These are phyloP conservation scores for Warburgia ugandensis DNA, from an alignment of 164 flowering plant genomes.

Conservation along the genomic window DNA sequence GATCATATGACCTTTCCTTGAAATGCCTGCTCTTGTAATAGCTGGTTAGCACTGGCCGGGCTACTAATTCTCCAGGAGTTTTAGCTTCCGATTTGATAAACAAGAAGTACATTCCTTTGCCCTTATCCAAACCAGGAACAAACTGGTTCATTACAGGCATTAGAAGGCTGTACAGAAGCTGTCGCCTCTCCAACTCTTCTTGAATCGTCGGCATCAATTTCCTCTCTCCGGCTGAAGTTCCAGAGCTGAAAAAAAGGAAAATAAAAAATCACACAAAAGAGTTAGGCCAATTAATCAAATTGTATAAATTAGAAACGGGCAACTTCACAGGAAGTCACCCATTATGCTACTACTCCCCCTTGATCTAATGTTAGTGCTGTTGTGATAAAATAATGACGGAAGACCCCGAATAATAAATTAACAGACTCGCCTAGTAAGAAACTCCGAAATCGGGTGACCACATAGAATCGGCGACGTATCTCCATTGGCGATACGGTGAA, in stretches of 20 bases:
- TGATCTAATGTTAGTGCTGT: too few relatives aligned
- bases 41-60: slow-evolving; percentile 86
- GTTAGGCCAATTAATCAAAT: too few relatives aligned
- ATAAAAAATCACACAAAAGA: too few relatives aligned
- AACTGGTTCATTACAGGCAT: slow-evolving; percentile 96
- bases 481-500: slow-evolving; percentile 72
- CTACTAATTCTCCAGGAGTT: slow-evolving; percentile 76
- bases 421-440: slow-evolving; percentile 69
- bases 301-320: too few relatives aligned
- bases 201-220: slow-evolving; percentile 94
- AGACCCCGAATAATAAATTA: too few relatives aligned
- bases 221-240: slow-evolving; percentile 94
- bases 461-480: slow-evolving; percentile 68
- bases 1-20: slow-evolving; percentile 64
- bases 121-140: slow-evolving; percentile 73
- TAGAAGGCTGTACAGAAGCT: slow-evolving; percentile 66
- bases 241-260: slow-evolving; percentile 61
- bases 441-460: slow-evolving; percentile 74
- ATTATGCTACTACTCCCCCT: too few relatives aligned
- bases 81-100: slow-evolving; percentile 84
- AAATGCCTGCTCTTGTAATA: slow-evolving; percentile 84
- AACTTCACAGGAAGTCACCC: too few relatives aligned
- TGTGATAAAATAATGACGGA: too few relatives aligned
- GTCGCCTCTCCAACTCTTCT: slow-evolving; percentile 70
- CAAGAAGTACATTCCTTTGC: slow-evolving; percentile 93